Evolutionary conservation across 257 asterid genomes (phyloP).

Genomic region (Solanum boliviense): DNA sequence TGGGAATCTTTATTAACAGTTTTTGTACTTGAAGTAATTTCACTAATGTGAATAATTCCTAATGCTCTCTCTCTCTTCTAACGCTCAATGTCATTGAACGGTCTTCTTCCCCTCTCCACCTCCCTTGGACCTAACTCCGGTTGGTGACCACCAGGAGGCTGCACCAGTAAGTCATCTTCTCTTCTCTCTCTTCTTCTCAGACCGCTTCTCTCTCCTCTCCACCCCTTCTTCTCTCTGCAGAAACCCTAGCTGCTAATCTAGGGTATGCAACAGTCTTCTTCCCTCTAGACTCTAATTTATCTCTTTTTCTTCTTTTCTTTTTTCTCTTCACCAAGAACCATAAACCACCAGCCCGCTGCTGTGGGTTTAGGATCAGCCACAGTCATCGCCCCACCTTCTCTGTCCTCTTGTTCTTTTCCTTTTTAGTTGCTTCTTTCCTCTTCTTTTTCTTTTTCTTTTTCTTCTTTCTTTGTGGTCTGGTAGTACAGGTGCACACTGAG

Average conservation of each 20-base stretch:
- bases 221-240: not conserved
- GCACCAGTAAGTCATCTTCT: not conserved
- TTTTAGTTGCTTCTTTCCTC: not conserved
- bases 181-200: not conserved
- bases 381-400: not conserved
- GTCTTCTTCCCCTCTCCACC: not conserved
- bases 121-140: not conserved
- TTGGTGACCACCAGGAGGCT: not conserved
- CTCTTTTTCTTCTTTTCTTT: not conserved
- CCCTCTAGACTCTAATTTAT: not conserved
- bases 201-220: not conserved
- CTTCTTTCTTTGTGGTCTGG: not conserved
- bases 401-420: not conserved
- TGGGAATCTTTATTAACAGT: not conserved
- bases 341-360: not conserved
- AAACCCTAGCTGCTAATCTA: not conserved
- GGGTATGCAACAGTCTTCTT: not conserved
- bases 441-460: not conserved
- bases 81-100: not conserved
- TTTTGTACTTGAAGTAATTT: not conserved
- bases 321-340: not conserved
- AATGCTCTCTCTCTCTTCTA: not conserved
- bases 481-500: not conserved
- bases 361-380: not conserved
- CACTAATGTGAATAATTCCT: not conserved